Base-by-base conservation (phyloP, 2,329 filamentous ascomycete species). In the Colletotrichum sp. region DNA sequence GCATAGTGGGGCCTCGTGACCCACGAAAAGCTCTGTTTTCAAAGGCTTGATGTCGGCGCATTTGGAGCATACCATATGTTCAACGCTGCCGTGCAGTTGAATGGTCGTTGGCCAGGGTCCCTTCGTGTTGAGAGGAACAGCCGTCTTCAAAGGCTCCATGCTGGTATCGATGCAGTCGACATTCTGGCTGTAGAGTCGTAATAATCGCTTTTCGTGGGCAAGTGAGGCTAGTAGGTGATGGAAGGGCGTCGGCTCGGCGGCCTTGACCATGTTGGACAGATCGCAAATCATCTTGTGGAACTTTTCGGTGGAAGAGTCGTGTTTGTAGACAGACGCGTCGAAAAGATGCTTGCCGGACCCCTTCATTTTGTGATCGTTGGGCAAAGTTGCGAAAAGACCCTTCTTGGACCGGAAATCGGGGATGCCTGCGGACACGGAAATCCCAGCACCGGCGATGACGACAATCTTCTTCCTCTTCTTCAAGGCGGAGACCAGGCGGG, bases 241-340 rank as follows among this genome's bases (percentile, higher is more conserved):
- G 82, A 99, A 99, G 4, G 92, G 89, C 2, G 97, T 98, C 14
- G 97, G 96, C 78, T 93, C 86, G 71, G 96, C 96, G 67, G 90
- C 90, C 79, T 93, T 92, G 26, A 95, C 95, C 86, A 96, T 91
- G 73, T 93, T 90, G 60, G 95, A 95, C 81, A 99, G 91, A 81
- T 95, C 93, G 82, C 96, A 94, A 79, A 99, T 95, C 96, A 99
- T 99, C 83, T 94, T 93, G 85, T 99, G 97, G 84, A 99, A 99
- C 13, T 94, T 95, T 28, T 94, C 93, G 1, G 96, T 99, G 14
- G 96, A 95, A 26, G 91, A 90, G 83, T 98, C 94, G 87, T 98
- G 95, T 84, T 95, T 96, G 88, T 99, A 99, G 70, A 99, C 97
- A 9, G 96, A 98, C 68, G 97, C 97, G 86, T 99, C 97, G 82